Evolutionary conservation across 2,329 filamentous ascomycete species (phyloP), one percentile per base, ranked within the genome.

Genomic region (Epichloe gansuensis): DNA sequence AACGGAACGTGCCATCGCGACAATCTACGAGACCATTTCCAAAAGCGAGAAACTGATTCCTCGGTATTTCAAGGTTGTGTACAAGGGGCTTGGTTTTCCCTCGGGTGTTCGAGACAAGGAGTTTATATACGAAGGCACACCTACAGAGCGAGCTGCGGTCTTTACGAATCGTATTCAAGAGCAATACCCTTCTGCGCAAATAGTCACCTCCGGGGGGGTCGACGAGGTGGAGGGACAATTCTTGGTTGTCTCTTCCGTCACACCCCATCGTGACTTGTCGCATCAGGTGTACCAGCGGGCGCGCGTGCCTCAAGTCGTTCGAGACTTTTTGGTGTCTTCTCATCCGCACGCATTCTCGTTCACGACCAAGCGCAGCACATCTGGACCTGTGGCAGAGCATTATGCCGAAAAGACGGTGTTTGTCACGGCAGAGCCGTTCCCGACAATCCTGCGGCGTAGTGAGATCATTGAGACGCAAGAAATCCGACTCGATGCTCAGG

Each of bases 151-250:
- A 23, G 81, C 88, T 41, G 80, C 82, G 1, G 83, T 82, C 4
- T 97, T 97, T 60, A 88, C 87, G 1, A 90, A 96, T 64, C 85
- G 88, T 48, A 88, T 97, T 80, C 90, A 94, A 63, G 85, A 90
- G 65, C 84, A 94, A 61, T 89, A 95, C 63, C 91, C 90, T 3
- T 74, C 85, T 2, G 90, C 91, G 3, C 86, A 93, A 61, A 84
- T 96, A 54, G 74, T 94, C 42, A 82, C 81, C 3, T 76, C 77
- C 34, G 80, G 80, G 6, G 74, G 81, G 74, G 81, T 83, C 11
- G 85, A 90, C 54, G 87, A 93, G 60, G 78, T 91, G 1, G 91
- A 97, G 68, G 91, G 91, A 12, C 91, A 97, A 61, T 96, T 87
- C 67, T 65, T 97, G 50, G 82, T 93, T 51, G 81, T 97, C 52